These are phyloP conservation scores for Dendrobium huoshanense DNA, from an alignment of 106 monocot genomes.

Conservation along the genomic window DNA sequence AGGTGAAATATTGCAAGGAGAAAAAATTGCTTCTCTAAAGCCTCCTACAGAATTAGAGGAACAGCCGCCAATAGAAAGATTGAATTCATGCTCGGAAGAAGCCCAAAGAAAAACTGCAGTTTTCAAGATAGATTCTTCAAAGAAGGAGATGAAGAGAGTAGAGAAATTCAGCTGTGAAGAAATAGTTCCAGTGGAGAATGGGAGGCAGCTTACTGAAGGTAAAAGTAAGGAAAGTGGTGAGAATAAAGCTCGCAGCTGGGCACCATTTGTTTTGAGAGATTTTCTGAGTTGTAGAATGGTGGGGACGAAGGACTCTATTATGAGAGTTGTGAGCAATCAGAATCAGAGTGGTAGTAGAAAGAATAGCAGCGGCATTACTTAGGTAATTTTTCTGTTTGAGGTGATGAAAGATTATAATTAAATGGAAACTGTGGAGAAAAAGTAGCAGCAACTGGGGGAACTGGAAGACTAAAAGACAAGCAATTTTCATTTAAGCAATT, in stretches of 20 bases:
- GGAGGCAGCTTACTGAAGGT: not conserved
- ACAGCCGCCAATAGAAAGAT: no score
- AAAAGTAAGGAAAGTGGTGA: not conserved
- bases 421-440: no score
- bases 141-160: not conserved
- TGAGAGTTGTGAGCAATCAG: no score
- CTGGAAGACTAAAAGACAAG: no score
- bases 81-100: not conserved
- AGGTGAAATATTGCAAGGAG: not conserved
- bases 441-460: no score
- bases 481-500: no score
- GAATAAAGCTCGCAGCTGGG: not conserved
- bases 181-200: not conserved
- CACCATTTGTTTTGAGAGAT: not conserved
- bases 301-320: not conserved
- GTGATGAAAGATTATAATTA: no score
- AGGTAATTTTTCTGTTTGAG: no score
- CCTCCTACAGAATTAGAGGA: no score
- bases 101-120: not conserved
- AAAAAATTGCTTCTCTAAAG: not conserved
- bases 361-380: no score
- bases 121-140: not conserved
- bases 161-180: not conserved
- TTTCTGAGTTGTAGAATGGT: slow-evolving; percentile 7
- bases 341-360: no score